Evolutionary conservation across 495 filamentous ascomycete species (phyloP).

Genomic region (Amorphotheca resinae): DNA sequence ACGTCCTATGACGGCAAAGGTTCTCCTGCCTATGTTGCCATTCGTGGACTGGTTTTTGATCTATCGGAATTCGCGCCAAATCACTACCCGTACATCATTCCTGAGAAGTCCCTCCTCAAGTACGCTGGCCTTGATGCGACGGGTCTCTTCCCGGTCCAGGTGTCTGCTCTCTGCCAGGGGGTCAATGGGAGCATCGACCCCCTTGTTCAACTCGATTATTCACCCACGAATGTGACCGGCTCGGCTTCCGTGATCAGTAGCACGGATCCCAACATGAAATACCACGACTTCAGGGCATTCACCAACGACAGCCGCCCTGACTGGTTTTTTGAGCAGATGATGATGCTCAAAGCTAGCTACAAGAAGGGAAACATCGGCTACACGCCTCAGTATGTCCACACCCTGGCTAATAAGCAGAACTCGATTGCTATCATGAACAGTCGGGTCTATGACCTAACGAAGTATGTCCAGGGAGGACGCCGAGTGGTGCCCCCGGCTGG

Average conservation of each 20-base stretch:
- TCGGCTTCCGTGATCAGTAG: constrained; percentile 48
- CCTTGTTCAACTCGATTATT: constrained; percentile 70
- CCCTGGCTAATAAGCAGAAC: constrained; percentile 49
- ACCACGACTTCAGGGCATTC: constrained; percentile 86
- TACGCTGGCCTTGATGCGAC: constrained; percentile 85
- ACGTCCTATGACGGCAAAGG: constrained; percentile 62
- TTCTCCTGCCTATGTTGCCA: constrained; percentile 51
- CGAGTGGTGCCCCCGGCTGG: constrained; percentile 42
- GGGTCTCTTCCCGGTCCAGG: constrained; percentile 83
- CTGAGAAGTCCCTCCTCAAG: constrained; percentile 48
- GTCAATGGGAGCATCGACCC: constrained; percentile 50
- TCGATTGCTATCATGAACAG: constrained; percentile 68
- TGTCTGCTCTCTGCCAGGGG: constrained; percentile 82
- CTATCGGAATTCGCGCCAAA: constrained; percentile 55
- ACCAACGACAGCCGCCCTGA: constrained; percentile 71
- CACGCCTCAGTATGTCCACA: constrained; percentile 61
- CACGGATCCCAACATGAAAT: constrained; percentile 60
- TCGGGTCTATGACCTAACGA: constrained; percentile 83
- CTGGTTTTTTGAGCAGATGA: constrained; percentile 85
- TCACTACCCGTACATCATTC: constrained; percentile 76
- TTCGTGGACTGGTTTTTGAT: constrained; percentile 85
- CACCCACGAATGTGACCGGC: constrained; percentile 59
- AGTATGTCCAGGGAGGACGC: constrained; percentile 70
- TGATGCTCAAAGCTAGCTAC: constrained; percentile 59
- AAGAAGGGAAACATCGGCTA: constrained; percentile 86